Conservation (phyloP, 371 early-diverging fungal species). For the Rhizopus stolonifer region DNA sequence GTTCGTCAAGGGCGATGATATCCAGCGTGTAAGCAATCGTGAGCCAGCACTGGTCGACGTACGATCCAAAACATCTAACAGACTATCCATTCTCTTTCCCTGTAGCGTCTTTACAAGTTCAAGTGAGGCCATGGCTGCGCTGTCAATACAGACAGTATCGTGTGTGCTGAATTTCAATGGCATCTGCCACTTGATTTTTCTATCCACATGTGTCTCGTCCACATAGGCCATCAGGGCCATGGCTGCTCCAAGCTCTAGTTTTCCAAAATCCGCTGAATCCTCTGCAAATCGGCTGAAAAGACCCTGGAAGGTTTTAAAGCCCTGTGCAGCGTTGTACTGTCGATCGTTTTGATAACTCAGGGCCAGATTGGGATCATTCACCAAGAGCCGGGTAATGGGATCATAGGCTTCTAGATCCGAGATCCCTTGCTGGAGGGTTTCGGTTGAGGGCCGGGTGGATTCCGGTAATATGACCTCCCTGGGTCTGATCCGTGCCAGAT, state of each 20-base stretch:
- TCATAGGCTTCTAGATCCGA: constrained; percentile 18
- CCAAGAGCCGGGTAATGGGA: constrained; percentile 16
- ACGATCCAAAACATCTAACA: constrained; percentile 67
- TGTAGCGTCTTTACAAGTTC: constrained; percentile 55
- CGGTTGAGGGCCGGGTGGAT: constrained; percentile 21
- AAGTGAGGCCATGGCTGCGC: constrained; percentile 57
- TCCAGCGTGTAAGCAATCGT: constrained; percentile 68
- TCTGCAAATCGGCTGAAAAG: constrained; percentile 13
- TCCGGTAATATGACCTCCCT: constrained; percentile 73
- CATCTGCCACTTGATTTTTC: constrained; percentile 44
- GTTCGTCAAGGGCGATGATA: constrained; percentile 67
- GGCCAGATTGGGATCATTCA: constrained; percentile 16
- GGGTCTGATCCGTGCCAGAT: constrained; percentile 82
- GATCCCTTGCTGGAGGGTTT: constrained; percentile 9
- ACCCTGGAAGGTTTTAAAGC: constrained; percentile 4
- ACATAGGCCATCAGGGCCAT: constrained; percentile 57
- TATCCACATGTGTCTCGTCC: constrained; percentile 52
- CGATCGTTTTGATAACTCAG: constrained; percentile 30
- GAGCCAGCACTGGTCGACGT: constrained; percentile 84
- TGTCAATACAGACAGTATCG: constrained; percentile 59
- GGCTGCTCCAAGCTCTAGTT: constrained; percentile 50
- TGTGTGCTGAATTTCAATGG: constrained; percentile 47
- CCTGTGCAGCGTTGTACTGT: constrained; percentile 17
- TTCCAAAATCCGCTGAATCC: constrained; percentile 11
- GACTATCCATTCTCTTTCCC: constrained; percentile 55